Evolutionary conservation across 2,329 filamentous ascomycete genomes (phyloP).

Genomic region (Aspergillus thermomutatus): DNA sequence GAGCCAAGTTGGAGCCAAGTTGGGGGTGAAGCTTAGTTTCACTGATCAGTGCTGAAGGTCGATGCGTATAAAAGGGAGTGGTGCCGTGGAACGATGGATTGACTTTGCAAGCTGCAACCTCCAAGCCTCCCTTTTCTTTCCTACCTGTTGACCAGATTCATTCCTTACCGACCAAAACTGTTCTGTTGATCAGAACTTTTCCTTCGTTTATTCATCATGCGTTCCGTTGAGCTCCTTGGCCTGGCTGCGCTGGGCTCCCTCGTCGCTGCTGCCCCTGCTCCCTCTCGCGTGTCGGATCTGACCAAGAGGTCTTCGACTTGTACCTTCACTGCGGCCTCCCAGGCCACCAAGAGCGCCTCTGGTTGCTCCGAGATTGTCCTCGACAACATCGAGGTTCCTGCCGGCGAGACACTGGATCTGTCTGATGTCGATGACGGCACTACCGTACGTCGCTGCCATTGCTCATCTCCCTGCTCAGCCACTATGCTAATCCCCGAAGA

Average conservation of each 20-base stretch:
- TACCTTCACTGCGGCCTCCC: constrained; percentile 53
- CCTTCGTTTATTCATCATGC: constrained; percentile 16
- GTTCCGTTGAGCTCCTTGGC: constrained; percentile 18
- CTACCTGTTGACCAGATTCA: not conserved
- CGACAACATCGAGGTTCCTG: constrained; percentile 53
- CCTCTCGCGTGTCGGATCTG: constrained; percentile 22
- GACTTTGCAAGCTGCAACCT: too few relatives aligned
- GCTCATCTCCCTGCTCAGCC: not conserved
- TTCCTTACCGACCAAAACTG: not conserved
- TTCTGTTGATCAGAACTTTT: constrained; percentile 14
- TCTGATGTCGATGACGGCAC: constrained; percentile 52
- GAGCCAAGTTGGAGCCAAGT: not conserved
- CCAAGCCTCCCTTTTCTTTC: constrained; percentile 1
- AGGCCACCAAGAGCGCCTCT: constrained; percentile 48
- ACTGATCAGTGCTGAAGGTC: not conserved
- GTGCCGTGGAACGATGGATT: not conserved
- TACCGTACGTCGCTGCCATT: constrained; percentile 29
- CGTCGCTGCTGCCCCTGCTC: constrained; percentile 20
- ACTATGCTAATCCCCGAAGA: constrained; percentile 23
- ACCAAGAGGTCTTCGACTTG: constrained; percentile 41
- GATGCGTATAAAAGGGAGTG: not conserved
- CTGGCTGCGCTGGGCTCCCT: constrained; percentile 16
- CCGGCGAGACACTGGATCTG: constrained; percentile 58
- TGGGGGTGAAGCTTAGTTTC: not conserved
- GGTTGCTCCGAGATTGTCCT: constrained; percentile 56